These are phyloP conservation scores for Coemansia sp. DNA, from an alignment of 192 early-diverging fungal species.

Conservation along the genomic window DNA sequence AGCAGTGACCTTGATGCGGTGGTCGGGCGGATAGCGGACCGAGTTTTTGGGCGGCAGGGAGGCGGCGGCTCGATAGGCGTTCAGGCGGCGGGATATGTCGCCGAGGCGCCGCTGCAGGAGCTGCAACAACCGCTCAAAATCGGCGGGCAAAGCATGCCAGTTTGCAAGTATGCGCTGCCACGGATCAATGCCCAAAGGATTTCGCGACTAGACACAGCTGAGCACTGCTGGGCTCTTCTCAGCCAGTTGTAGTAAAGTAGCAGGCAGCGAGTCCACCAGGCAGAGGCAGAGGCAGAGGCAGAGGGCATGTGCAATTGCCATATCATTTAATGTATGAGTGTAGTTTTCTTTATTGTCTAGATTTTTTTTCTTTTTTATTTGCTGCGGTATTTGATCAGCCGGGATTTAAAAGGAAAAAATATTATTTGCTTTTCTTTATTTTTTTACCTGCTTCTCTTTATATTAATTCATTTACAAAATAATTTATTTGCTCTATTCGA, in stretches of 20 bases:
- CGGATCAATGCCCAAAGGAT: conserved; percentile 11
- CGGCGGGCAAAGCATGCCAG: conserved; percentile 7
- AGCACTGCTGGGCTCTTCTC: conserved; percentile 20
- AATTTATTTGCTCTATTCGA: too few relatives aligned
- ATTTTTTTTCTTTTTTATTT: conserved; percentile 7
- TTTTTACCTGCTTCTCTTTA: neutral
- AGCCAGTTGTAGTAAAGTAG: neutral
- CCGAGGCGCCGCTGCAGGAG: neutral
- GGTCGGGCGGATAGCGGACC: conserved; percentile 6
- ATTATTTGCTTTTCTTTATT: neutral
- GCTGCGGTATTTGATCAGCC: too few relatives aligned
- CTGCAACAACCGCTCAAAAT: conserved; percentile 30
- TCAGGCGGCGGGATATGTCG: conserved; percentile 13
- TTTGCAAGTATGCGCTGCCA: conserved; percentile 10
- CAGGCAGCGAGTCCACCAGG: too few relatives aligned
- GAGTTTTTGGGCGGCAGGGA: too few relatives aligned
- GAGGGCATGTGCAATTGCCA: too few relatives aligned
- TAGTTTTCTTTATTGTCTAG: neutral
- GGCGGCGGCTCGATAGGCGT: too few relatives aligned
- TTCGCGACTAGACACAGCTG: conserved; percentile 5
- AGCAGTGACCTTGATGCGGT: neutral
- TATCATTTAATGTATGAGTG: too few relatives aligned
- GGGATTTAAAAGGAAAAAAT: neutral
- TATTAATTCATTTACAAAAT: too few relatives aligned
- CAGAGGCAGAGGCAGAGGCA: too few relatives aligned